These are phyloP conservation scores for Suillus placidus DNA, from an alignment of 768 basidiomycete genomes.

Conservation along the genomic window DNA sequence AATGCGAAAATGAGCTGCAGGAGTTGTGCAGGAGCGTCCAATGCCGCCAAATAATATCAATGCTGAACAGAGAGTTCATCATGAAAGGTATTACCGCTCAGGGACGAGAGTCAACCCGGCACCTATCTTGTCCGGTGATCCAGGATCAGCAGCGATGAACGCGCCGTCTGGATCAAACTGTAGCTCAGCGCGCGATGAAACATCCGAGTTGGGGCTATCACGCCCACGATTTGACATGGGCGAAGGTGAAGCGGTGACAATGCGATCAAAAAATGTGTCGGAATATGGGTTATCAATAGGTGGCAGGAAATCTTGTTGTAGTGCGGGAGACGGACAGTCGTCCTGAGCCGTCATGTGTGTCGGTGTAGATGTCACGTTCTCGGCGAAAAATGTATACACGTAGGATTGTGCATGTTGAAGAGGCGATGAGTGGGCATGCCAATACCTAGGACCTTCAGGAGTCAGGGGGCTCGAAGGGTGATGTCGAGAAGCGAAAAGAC, in stretches of 20 bases:
- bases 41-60: background rate
- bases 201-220: slow-evolving; percentile 14
- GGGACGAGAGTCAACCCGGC: slow-evolving; percentile 45
- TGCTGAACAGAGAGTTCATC: slow-evolving; percentile 1
- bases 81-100: slow-evolving; percentile 40
- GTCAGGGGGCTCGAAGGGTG: slow-evolving; percentile 27
- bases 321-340: slow-evolving; percentile 24
- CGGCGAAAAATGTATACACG: slow-evolving; percentile 52
- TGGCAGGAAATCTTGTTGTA: slow-evolving; percentile 24
- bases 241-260: slow-evolving; percentile 39
- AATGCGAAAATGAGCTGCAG: slow-evolving; percentile 3
- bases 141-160: slow-evolving; percentile 37
- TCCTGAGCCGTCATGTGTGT: background rate
- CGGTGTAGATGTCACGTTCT: slow-evolving; percentile 40
- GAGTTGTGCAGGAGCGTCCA: background rate
- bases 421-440: slow-evolving; percentile 33
- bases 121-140: slow-evolving; percentile 46
- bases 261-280: slow-evolving; percentile 44
- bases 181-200: slow-evolving; percentile 20
- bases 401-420: slow-evolving; percentile 23
- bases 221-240: slow-evolving; percentile 40
- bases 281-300: slow-evolving; percentile 32
- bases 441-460: slow-evolving; percentile 47
- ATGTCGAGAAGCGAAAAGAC: slow-evolving; percentile 36
- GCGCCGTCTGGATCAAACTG: slow-evolving; percentile 50